These are phyloP conservation scores for Agaricus bisporus DNA, from an alignment of 768 basidiomycete genomes.

Conservation along the genomic window DNA sequence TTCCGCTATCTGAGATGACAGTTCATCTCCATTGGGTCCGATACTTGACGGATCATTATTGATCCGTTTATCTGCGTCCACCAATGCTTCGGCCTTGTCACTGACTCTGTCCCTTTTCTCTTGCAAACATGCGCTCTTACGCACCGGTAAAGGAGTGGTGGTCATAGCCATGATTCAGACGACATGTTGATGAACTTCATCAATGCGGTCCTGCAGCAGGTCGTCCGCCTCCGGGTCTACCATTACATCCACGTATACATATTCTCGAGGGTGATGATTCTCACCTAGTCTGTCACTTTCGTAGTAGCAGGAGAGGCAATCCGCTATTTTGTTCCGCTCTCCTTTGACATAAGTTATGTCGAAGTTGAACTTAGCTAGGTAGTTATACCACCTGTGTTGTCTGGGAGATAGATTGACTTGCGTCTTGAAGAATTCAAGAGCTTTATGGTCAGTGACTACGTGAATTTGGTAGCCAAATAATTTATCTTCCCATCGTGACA, in stretches of 20 bases:
- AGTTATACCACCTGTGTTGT: conserved; percentile 25
- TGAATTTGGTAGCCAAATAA: conserved; percentile 20
- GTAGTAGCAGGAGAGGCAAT: conserved; percentile 25
- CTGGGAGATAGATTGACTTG: conserved; percentile 14
- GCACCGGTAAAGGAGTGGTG: neutral
- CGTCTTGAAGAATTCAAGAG: conserved; percentile 21
- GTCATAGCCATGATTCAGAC: conserved; percentile 11
- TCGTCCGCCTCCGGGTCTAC: conserved; percentile 18
- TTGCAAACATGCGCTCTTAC: conserved; percentile 7
- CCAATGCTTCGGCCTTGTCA: conserved; percentile 9
- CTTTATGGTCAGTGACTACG: conserved; percentile 17
- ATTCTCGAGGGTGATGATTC: conserved; percentile 12
- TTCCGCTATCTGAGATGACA: conserved; percentile 4
- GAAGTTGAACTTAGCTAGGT: conserved; percentile 20
- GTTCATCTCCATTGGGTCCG: neutral
- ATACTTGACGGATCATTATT: too few species aligned
- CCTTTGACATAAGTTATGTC: conserved; percentile 22
- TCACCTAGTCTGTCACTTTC: conserved; percentile 17
- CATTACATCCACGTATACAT: conserved; percentile 14
- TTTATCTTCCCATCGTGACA: conserved; percentile 27
- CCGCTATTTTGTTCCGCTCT: conserved; percentile 20
- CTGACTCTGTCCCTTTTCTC: conserved; percentile 7
- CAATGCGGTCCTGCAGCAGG: conserved; percentile 9
- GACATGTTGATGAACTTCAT: conserved; percentile 11
- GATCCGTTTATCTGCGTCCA: conserved; percentile 13